Base-by-base conservation (phyloP, 75 land plant species). In the Adiantum capillusveneris region DNA sequence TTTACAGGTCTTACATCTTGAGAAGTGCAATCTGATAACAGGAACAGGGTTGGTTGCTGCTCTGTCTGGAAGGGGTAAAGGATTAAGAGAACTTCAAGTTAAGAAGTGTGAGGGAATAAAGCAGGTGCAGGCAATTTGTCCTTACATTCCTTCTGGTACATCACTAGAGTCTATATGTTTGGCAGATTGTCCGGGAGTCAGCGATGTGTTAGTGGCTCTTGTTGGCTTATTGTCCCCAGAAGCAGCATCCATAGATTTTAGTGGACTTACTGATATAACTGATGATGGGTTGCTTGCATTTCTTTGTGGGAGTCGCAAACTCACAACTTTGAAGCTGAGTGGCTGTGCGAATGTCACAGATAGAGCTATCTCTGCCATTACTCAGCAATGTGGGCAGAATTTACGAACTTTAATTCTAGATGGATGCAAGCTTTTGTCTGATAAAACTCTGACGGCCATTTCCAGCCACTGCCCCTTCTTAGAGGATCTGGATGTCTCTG, bases 401-500 rank as follows among this genome's bases (percentile, higher is more conserved):
- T 53, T 79, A n/a, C 43, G 39, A 54, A 56, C 50, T 49, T 29
- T 79, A 29, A 52, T 54, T 2, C 64, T 79, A 13, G 81, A 70
- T 31, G 79, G 79, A 11, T 79, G 81, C 30, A 14, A 42, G 31
- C 41, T 51, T 12, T 51, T 79, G 0, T 66, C 64, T 11, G 79
- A 75, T 42, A 52, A 42, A n/a, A 52, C 79, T 53, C 27, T 79
- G 54, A 29, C 55, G 58, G 51, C 65, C 56, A 54, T 79, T 30
- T 69, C 70, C 31, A 58, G 42, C 20, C 24, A 51, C 11, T 79
- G 81, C 62, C 58, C 24, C 7, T 22, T 27, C 17, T 55, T 79
- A 58, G 42, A 53, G 44, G 81, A 79, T 16, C 41, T 79, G 25
- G 81, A 79, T 37, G 48, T 70, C 17, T 70, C 81, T 31, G 45